These are phyloP conservation scores for Debaryomyces maramus DNA, from an alignment of 805 yeast genomes.

Conservation along the genomic window DNA sequence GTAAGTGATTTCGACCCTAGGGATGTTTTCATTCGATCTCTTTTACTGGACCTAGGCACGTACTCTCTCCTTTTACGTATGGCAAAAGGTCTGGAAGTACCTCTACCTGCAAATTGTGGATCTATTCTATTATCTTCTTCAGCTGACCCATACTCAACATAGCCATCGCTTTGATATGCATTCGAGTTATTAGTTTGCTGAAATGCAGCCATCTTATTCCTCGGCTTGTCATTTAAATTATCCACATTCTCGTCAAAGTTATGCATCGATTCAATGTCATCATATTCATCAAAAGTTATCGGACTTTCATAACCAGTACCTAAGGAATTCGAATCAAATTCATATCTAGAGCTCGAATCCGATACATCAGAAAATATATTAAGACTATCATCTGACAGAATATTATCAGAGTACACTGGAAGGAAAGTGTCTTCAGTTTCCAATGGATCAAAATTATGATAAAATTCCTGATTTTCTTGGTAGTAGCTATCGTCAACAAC, in stretches of 20 bases:
- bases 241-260: no score
- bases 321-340: no score
- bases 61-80: no score
- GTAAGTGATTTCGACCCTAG: no score
- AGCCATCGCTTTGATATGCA: not conserved
- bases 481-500: slow-evolving; percentile 20
- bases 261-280: no score
- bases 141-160: slow-evolving; percentile 11
- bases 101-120: slow-evolving; percentile 20
- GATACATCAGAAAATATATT: not conserved
- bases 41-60: no score
- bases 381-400: slow-evolving; percentile 6
- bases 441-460: not conserved
- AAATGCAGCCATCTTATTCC: no score
- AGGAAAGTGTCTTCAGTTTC: not conserved
- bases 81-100: no score
- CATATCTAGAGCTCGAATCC: not conserved
- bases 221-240: no score
- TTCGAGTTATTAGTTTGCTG: no score
- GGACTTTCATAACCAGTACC: not conserved
- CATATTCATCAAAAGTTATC: not conserved
- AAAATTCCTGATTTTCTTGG: slow-evolving; percentile 6
- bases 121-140: slow-evolving; percentile 17
- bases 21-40: no score
- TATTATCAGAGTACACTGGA: slow-evolving; percentile 6